Evolutionary conservation across 192 early-diverging fungal genomes (phyloP).

Genomic region (Podila epicladia): DNA sequence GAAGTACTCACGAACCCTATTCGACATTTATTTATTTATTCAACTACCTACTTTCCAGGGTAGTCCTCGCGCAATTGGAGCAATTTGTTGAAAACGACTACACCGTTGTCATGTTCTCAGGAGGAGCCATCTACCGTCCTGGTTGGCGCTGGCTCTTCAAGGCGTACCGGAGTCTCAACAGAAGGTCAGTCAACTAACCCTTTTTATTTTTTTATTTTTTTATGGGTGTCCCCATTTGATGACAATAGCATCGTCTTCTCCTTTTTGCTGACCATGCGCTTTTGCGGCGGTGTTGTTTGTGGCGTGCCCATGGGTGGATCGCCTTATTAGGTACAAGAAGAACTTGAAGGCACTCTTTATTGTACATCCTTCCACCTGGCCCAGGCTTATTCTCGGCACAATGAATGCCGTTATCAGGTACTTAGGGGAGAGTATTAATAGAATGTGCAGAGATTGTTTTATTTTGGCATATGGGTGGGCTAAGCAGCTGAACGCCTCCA

Average conservation of each 20-base stretch:
- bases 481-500: not conserved
- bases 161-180: conserved; percentile 82
- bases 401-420: conserved; percentile 91
- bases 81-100: conserved; percentile 93
- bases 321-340: conserved; percentile 78
- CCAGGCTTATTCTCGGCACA: conserved; percentile 83
- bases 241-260: not conserved
- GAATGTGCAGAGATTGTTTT: too few species aligned
- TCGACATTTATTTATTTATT: not conserved
- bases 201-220: not conserved
- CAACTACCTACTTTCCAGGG: conserved; percentile 11
- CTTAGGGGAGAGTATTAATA: not conserved
- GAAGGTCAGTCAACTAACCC: conserved; percentile 72
- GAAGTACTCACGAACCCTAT: too few species aligned
- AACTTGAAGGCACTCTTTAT: conserved; percentile 93
- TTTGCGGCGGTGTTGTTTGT: not conserved
- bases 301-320: not conserved
- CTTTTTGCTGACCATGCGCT: too few species aligned
- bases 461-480: too few species aligned
- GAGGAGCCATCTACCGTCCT: conserved; percentile 80
- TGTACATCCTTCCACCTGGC: conserved; percentile 90
- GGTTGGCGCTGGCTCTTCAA: conserved; percentile 85
- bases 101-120: conserved; percentile 87
- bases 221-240: not conserved
- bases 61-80: conserved; percentile 71